phyloP scores from a whole-genome alignment of 768 basidiomycete species.

The Lentinula edodes region DNA sequence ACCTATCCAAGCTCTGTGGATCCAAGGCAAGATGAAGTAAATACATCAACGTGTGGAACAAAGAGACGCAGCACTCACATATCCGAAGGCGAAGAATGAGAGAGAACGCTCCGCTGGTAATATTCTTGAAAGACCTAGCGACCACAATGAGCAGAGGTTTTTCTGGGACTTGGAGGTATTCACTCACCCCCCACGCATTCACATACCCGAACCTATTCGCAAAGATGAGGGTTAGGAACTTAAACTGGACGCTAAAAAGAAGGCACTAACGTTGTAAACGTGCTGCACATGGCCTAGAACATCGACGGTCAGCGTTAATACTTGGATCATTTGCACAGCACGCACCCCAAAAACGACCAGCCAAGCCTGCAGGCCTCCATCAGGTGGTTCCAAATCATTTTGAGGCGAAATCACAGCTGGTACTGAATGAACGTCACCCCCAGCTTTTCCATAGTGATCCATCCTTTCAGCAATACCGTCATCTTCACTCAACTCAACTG shows the following conservation, averaged over 20 bases:
- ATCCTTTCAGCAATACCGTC: not conserved
- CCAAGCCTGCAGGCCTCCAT: constrained; percentile 37
- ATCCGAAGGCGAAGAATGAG: constrained; percentile 46
- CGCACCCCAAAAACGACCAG: constrained; percentile 30
- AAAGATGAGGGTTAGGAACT: not conserved
- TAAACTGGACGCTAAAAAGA: not conserved
- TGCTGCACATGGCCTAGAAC: constrained; percentile 38
- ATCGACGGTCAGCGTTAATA: not conserved
- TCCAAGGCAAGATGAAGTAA: not conserved
- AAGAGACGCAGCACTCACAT: constrained; percentile 38
- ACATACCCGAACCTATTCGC: constrained; percentile 54
- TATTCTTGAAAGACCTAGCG: constrained; percentile 67
- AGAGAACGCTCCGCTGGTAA: constrained; percentile 52
- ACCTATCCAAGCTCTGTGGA: constrained; percentile 72
- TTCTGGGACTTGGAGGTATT: not conserved
- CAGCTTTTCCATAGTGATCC: not conserved
- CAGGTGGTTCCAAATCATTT: constrained; percentile 21
- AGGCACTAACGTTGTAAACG: constrained; percentile 38
- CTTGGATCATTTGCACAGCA: not conserved
- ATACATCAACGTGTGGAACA: not conserved
- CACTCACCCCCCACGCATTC: constrained; percentile 69
- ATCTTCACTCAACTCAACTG: not conserved
- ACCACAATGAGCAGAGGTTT: not conserved
- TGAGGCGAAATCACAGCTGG: not conserved
- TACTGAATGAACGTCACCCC: not conserved